Conservation (phyloP, 352 stramenopile genomes). For the Phytophthora nicotianae region DNA sequence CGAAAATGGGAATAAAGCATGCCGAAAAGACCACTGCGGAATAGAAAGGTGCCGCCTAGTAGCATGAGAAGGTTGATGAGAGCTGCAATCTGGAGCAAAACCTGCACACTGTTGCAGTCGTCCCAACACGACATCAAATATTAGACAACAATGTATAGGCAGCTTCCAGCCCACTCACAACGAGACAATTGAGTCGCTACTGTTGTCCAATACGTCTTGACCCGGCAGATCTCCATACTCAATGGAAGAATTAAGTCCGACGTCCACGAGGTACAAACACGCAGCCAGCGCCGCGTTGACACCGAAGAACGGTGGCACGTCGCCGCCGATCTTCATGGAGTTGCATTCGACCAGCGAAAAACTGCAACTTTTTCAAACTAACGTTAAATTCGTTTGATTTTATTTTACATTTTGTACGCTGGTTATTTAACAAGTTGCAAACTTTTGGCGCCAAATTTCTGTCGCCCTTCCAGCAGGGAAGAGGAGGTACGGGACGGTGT, state of each 20-base stretch:
- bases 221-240: conserved; percentile 63
- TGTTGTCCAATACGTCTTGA: conserved; percentile 31
- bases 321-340: conserved; percentile 21
- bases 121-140: neutral
- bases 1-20: conserved; percentile 67
- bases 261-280: conserved; percentile 56
- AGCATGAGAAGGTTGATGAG: conserved; percentile 63
- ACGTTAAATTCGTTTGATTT: neutral
- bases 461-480: conserved; percentile 35
- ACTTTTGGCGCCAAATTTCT: conserved; percentile 36
- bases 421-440: conserved; percentile 33
- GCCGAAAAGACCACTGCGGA: conserved; percentile 68
- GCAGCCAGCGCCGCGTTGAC: conserved; percentile 46
- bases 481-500: conserved; percentile 1
- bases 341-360: conserved; percentile 1
- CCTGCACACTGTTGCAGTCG: conserved; percentile 48
- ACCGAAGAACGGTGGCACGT: conserved; percentile 41
- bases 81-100: conserved; percentile 65
- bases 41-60: conserved; percentile 70
- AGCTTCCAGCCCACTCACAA: conserved; percentile 41
- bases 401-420: conserved; percentile 4
- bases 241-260: conserved; percentile 63
- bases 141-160: neutral
- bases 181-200: conserved; percentile 51
- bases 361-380: neutral